Evolutionary conservation across 163 green algal genomes (phyloP).

Genomic region (Scenedesmus sp.): DNA sequence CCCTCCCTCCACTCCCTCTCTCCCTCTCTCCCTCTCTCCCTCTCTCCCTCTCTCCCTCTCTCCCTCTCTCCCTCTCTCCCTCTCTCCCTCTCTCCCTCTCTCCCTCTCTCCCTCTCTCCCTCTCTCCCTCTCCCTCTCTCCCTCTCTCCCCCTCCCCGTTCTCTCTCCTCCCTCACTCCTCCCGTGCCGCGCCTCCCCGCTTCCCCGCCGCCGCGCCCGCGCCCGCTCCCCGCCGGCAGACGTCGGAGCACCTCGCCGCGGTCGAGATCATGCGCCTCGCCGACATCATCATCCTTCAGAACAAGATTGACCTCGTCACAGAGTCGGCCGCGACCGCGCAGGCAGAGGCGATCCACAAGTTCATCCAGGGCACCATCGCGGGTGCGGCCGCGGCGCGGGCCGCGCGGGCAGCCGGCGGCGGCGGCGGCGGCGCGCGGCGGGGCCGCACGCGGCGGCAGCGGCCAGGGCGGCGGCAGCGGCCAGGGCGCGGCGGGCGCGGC

Average conservation of each 20-base stretch:
- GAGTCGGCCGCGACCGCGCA: conserved; percentile 92
- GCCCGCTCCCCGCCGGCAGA: conserved; percentile 50
- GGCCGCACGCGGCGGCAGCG: too few relatives aligned
- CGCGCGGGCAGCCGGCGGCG: too few relatives aligned
- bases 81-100: neutral
- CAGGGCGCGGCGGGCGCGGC: too few relatives aligned
- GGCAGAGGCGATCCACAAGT: conserved; percentile 89
- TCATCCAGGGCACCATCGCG: conserved; percentile 89
- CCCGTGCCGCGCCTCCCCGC: too few relatives aligned
- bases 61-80: neutral
- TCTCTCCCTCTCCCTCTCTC: too few relatives aligned
- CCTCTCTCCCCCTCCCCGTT: too few relatives aligned
- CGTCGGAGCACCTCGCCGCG: conserved; percentile 96
- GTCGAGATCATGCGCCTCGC: conserved; percentile 99
- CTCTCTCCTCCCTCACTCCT: too few relatives aligned
- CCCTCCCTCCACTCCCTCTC: neutral
- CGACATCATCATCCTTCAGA: conserved; percentile 99
- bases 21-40: neutral
- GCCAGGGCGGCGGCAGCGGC: too few relatives aligned
- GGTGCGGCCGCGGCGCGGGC: conserved; percentile 21
- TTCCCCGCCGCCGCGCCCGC: neutral
- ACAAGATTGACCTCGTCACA: conserved; percentile 93
- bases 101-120: neutral
- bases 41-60: too few relatives aligned
- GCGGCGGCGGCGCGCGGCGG: too few relatives aligned